These are phyloP conservation scores for Coemansia sp. DNA, from an alignment of 192 early-diverging fungal genomes.

Conservation along the genomic window DNA sequence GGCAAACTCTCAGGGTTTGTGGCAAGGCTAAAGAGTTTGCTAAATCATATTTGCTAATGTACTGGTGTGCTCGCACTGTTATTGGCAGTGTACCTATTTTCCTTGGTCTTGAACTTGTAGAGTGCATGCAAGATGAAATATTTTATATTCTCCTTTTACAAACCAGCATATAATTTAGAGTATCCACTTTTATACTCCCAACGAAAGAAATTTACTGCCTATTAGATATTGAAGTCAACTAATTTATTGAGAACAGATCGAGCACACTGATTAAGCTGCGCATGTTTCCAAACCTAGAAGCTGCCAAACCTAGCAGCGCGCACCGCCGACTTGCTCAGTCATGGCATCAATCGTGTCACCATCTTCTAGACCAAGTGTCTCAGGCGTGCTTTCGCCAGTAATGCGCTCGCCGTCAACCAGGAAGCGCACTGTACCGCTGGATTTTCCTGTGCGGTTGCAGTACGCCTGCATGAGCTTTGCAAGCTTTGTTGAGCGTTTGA, in stretches of 20 bases:
- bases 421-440: slow-evolving; percentile 79
- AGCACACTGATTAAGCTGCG: too few species aligned
- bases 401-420: slow-evolving; percentile 88
- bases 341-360: slow-evolving; percentile 93
- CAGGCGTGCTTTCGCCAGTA: slow-evolving; percentile 75
- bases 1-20: slow-evolving; percentile 75
- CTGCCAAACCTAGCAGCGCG: slow-evolving; percentile 6
- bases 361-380: slow-evolving; percentile 90
- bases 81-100: slow-evolving; percentile 81
- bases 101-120: slow-evolving; percentile 78
- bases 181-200: too few species aligned
- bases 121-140: slow-evolving; percentile 74
- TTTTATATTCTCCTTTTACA: not conserved
- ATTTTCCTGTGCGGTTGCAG: slow-evolving; percentile 81
- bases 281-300: not conserved
- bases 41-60: slow-evolving; percentile 84
- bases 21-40: slow-evolving; percentile 70
- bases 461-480: slow-evolving; percentile 95
- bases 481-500: slow-evolving; percentile 88
- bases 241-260: not conserved
- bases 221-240: too few species aligned
- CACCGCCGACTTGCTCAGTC: slow-evolving; percentile 88
- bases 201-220: not conserved
- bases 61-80: slow-evolving; percentile 75
- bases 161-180: too few species aligned